Conservation (phyloP, 495 filamentous ascomycete genomes). For the Lophiostoma macrostomum region DNA sequence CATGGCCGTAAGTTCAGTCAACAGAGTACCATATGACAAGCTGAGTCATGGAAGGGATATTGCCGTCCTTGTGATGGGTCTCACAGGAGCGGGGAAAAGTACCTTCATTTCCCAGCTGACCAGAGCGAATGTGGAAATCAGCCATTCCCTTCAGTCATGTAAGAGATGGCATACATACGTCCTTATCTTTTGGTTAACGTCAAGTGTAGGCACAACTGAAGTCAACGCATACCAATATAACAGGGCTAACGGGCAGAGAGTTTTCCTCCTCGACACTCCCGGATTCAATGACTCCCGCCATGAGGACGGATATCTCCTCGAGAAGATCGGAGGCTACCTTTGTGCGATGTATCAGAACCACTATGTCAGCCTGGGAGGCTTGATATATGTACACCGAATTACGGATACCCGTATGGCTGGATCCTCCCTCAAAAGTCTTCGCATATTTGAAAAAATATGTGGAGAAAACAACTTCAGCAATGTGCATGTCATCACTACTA, state of each 20-base stretch:
- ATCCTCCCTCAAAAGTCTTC: conserved; percentile 32
- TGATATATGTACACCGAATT: conserved; percentile 46
- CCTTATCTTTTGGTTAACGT: background rate
- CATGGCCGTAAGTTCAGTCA: too few species aligned
- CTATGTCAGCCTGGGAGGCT: conserved; percentile 35
- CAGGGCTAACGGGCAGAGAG: conserved; percentile 12
- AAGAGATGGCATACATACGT: background rate
- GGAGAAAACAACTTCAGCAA: conserved; percentile 37
- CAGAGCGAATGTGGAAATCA: conserved; percentile 33
- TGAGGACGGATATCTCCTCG: conserved; percentile 38
- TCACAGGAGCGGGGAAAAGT: conserved; percentile 44
- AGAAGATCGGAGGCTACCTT: conserved; percentile 41
- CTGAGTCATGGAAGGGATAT: background rate
- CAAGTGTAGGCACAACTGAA: conserved; percentile 6
- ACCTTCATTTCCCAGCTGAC: conserved; percentile 40
- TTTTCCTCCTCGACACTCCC: conserved; percentile 30
- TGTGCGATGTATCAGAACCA: conserved; percentile 31
- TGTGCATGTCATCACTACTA: conserved; percentile 43
- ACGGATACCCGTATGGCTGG: conserved; percentile 40
- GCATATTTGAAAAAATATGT: conserved; percentile 41
- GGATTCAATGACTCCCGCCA: conserved; percentile 28
- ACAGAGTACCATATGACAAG: too few species aligned
- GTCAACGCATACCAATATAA: conserved; percentile 7
- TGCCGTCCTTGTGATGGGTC: conserved; percentile 41
- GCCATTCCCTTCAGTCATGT: conserved; percentile 20